A percentile compares a stretch with the other conserved stretches of the same genome.
Conservation (phyloP, 2,329 filamentous ascomycete genomes). For the Verticillium albo-atrum region DNA sequence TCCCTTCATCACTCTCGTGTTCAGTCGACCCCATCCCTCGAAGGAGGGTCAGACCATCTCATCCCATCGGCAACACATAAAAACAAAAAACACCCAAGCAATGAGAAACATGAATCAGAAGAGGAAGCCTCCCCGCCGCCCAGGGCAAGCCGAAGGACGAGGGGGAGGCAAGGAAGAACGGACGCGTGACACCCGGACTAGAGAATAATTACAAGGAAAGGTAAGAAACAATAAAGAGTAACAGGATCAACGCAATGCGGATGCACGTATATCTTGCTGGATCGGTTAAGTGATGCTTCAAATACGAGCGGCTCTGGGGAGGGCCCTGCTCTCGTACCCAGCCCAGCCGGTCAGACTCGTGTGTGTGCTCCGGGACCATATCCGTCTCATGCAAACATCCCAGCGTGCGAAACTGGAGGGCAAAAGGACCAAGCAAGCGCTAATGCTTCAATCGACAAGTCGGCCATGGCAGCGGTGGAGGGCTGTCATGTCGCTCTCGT, state of each 20-base stretch:
- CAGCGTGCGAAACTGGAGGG: background rate
- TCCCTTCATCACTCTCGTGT: background rate
- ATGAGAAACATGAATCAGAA: background rate
- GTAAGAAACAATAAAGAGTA: conserved; percentile 15
- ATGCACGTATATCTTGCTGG: background rate
- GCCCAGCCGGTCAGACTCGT: background rate
- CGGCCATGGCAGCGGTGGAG: background rate
- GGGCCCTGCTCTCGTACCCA: background rate
- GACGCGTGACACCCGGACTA: background rate
- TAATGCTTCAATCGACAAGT: background rate
- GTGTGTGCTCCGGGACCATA: background rate
- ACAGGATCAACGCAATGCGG: background rate
- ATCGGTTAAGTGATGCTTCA: background rate
- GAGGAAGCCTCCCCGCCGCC: background rate
- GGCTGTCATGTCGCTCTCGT: background rate
- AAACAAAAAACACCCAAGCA: background rate
- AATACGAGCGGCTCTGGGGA: background rate
- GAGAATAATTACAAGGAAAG: conserved; percentile 8
- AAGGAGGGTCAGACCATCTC: background rate
- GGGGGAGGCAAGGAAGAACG: background rate
- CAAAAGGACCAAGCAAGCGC: background rate
- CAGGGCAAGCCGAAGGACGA: background rate
- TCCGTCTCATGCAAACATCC: background rate
- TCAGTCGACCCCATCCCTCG: background rate
- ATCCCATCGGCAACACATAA: background rate